Base-by-base conservation (phyloP, 768 basidiomycete species). In the Macrolepiota albuminosa region DNA sequence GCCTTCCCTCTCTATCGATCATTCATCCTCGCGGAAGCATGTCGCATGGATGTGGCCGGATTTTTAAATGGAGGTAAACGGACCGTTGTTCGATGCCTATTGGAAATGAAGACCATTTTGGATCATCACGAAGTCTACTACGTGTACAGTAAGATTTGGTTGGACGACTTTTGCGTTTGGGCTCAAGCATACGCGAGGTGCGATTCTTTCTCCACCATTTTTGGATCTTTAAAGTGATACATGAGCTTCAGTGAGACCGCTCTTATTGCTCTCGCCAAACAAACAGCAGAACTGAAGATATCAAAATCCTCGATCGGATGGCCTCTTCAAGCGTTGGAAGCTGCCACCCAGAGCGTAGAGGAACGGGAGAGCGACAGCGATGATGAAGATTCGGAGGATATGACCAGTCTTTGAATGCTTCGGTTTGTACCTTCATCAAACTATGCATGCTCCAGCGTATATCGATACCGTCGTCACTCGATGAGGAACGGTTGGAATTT, bases 81-180 rank as follows among this genome's bases (percentile, higher is more conserved):
- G 43, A 75, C 73, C 37, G 76, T 89, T 26, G 70, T 84, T 56
- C 83, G 89, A 64, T 86, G 81, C 66, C 76, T 94, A 39, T 74
- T 95, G 47, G 86, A 85, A 69, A 78, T 87, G 76, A 92, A 88
- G 72, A 70, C 77, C 43, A 84, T 91, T 51, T 72, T 95, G 62
- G 91, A 92, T 66, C 86, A 84, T 66, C 90, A 92, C 63, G 91
- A 91, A 63, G 86, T 89, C 10, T 95, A 94, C 72, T 93, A 92
- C 70, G 78, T 92, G n/a, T 94, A 92, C 70, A 87, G 83, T 71
- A 91, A 91, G 70, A 82, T 93, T 37, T 95, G 92, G 92, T 64
- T 93, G 47, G 87, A 92, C 63, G 92, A 93, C 67, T 87, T 90
- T 65, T 89, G 88, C 64, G 81, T 86, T n/a, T 93, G 92, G 92